A percentile compares a stretch with the other conserved stretches of the same genome.
Evolutionary conservation across 2,329 filamentous ascomycete genomes (phyloP).

Genomic region (Epichloe sp.): DNA sequence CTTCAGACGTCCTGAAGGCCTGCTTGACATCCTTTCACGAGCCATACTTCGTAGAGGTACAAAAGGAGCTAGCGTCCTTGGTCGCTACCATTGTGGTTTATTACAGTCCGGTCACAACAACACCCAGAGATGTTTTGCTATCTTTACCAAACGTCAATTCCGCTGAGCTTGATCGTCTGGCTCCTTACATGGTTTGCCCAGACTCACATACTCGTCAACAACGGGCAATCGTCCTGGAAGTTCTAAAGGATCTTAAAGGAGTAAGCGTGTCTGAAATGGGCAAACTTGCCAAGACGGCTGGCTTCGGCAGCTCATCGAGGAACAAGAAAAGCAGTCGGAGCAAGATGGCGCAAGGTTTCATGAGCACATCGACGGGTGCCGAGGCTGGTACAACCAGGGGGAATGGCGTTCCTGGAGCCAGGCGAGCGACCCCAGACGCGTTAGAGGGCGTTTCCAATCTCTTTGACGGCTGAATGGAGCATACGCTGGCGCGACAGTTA

Average conservation of each 20-base stretch:
- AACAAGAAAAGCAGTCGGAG: slow-evolving; percentile 17
- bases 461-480: slow-evolving; percentile 24
- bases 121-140: slow-evolving; percentile 63
- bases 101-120: slow-evolving; percentile 56
- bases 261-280: slow-evolving; percentile 90
- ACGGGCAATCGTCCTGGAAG: slow-evolving; percentile 66
- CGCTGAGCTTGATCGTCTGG: slow-evolving; percentile 51
- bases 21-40: slow-evolving; percentile 87
- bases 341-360: slow-evolving; percentile 53
- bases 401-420: slow-evolving; percentile 14
- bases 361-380: slow-evolving; percentile 35
- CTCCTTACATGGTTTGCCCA: slow-evolving; percentile 45
- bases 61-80: slow-evolving; percentile 78
- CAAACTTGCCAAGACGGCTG: slow-evolving; percentile 51
- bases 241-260: slow-evolving; percentile 76
- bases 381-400: slow-evolving; percentile 17
- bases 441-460: slow-evolving; percentile 43
- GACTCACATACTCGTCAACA: slow-evolving; percentile 58
- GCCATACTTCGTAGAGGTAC: slow-evolving; percentile 90
- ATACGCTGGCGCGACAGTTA: neutral
- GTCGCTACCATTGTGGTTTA: slow-evolving; percentile 76
- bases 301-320: slow-evolving; percentile 17
- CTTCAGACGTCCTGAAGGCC: slow-evolving; percentile 74
- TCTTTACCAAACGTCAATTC: slow-evolving; percentile 65
- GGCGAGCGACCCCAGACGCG: slow-evolving; percentile 32